Percentiles rank a stretch among this genome's conserved stretches.
Evolutionary conservation across 371 early-diverging fungal species (phyloP).

Genomic region (Capillidium rhysosporum): DNA sequence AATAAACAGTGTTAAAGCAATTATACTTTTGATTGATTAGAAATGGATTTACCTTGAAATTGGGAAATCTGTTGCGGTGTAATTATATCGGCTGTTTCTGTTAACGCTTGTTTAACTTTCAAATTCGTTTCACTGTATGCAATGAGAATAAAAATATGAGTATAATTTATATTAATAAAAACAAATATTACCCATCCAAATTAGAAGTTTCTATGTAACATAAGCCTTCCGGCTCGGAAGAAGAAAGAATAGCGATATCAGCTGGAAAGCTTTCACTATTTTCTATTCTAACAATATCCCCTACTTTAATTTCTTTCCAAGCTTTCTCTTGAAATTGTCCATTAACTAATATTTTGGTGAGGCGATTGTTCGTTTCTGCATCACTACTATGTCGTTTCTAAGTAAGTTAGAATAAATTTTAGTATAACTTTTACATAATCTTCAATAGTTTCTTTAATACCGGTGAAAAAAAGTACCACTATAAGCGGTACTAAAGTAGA

Average conservation of each 20-base stretch:
- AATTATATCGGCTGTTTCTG: conserved; percentile 50
- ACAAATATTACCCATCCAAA: conserved; percentile 91
- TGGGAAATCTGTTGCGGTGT: conserved; percentile 85
- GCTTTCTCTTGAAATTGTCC: conserved; percentile 13
- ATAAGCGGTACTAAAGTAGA: conserved; percentile 85
- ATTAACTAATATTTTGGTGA: conserved; percentile 38
- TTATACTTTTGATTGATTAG: no score
- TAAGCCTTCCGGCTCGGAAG: conserved; percentile 67
- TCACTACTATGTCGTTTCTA: conserved; percentile 68
- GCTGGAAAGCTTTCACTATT: conserved; percentile 83
- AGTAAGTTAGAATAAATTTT: not conserved
- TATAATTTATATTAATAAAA: conserved; percentile 32
- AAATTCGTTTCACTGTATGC: conserved; percentile 43
- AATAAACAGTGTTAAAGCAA: no score
- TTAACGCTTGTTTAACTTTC: conserved; percentile 70
- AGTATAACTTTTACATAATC: conserved; percentile 40
- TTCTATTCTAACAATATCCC: conserved; percentile 74
- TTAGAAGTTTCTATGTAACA: conserved; percentile 93
- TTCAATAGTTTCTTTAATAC: conserved; percentile 89
- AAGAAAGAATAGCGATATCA: conserved; percentile 66
- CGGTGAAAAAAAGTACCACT: conserved; percentile 81
- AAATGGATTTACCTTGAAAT: no score
- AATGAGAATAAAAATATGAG: conserved; percentile 29
- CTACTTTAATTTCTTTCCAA: conserved; percentile 62
- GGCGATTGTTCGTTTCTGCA: conserved; percentile 48